A percentile compares a stretch with the other conserved stretches of the same genome.
Evolutionary conservation across 768 basidiomycete genomes (phyloP).

Genomic region (Collybiopsis confluens): DNA sequence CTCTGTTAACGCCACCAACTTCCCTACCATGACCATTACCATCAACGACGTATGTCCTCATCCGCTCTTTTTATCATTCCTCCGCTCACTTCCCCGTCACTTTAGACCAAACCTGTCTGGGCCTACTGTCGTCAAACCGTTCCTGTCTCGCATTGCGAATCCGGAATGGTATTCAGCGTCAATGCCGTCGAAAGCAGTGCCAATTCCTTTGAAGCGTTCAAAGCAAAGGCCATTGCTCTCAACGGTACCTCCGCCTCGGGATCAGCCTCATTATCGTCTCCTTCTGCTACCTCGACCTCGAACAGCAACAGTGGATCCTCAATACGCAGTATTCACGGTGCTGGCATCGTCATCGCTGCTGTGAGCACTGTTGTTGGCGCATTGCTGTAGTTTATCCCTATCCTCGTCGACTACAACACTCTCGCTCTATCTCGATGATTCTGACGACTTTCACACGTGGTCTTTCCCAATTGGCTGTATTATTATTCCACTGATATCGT

Average conservation of each 20-base stretch:
- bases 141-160: conserved; percentile 38
- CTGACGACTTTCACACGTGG: too few relatives aligned
- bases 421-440: too few relatives aligned
- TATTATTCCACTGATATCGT: too few relatives aligned
- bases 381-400: conserved; percentile 12
- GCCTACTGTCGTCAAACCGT: conserved; percentile 44
- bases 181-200: conserved; percentile 49
- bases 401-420: too few relatives aligned
- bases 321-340: conserved; percentile 16
- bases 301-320: conserved; percentile 10
- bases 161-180: conserved; percentile 57
- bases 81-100: conserved; percentile 6
- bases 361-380: conserved; percentile 17
- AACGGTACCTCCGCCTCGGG: conserved; percentile 31
- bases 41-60: conserved; percentile 44
- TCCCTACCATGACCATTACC: conserved; percentile 49
- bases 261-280: conserved; percentile 15
- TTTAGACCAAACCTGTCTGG: conserved; percentile 51
- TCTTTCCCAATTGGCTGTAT: too few relatives aligned
- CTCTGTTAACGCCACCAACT: conserved; percentile 31
- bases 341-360: conserved; percentile 21
- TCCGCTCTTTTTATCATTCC: not conserved
- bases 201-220: conserved; percentile 52
- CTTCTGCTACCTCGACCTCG: conserved; percentile 12
- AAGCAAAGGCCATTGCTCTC: conserved; percentile 37